Conservation (phyloP, 768 basidiomycete species). For the Neoboletus magnificus region DNA sequence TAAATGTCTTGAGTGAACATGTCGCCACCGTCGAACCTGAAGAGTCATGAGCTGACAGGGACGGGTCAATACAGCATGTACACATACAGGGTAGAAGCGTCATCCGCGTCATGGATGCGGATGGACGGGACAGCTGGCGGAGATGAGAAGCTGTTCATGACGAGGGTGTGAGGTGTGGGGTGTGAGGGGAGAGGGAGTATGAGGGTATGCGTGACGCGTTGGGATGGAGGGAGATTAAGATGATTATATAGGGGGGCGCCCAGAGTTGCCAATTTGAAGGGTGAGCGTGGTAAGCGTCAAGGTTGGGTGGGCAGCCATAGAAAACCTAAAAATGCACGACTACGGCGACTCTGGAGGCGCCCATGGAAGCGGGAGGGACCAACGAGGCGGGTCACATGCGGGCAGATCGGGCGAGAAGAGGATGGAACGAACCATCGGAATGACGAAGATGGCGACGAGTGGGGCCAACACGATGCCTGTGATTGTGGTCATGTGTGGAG, state of each 20-base stretch:
- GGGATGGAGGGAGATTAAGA: neutral
- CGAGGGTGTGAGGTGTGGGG: neutral
- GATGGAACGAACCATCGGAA: neutral
- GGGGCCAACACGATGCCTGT: neutral
- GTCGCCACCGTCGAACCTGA: constrained; percentile 7
- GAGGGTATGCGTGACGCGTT: constrained; percentile 11
- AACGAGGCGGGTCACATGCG: constrained; percentile 1
- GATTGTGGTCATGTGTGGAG: neutral
- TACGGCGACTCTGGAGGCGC: constrained; percentile 7
- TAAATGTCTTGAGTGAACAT: neutral
- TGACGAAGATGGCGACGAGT: constrained; percentile 2
- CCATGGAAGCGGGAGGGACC: neutral
- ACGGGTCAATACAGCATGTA: neutral
- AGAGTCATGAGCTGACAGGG: constrained; percentile 8
- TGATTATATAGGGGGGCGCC: constrained; percentile 20
- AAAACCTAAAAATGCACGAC: neutral
- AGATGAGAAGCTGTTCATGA: constrained; percentile 9
- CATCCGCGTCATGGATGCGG: constrained; percentile 12
- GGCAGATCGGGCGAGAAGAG: neutral
- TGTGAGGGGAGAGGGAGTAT: neutral
- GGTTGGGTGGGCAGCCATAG: neutral
- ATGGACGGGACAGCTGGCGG: constrained; percentile 17
- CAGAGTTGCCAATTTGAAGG: constrained; percentile 4
- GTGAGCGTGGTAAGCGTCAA: constrained; percentile 11
- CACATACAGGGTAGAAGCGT: constrained; percentile 12